Conservation (phyloP, 2,329 filamentous ascomycete genomes). For the Colletotrichum zoysiae region DNA sequence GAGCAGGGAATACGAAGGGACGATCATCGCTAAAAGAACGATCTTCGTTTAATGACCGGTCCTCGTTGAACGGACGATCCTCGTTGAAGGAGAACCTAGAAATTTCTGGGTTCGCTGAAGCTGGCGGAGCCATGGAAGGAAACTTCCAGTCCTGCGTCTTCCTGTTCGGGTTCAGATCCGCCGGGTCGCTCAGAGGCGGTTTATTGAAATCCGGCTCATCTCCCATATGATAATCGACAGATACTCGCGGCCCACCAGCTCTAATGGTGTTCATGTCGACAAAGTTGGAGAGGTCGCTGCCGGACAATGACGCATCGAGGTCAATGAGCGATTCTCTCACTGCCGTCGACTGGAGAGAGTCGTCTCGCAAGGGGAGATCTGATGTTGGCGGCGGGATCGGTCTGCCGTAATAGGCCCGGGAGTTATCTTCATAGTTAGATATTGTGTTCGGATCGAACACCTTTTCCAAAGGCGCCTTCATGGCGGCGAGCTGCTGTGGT, state of each 20-base stretch:
- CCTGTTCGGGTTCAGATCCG: slow-evolving; percentile 64
- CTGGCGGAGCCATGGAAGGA: slow-evolving; percentile 64
- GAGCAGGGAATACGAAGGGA: slow-evolving; percentile 6
- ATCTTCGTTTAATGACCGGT: slow-evolving; percentile 52
- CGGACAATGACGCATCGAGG: slow-evolving; percentile 70
- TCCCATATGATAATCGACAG: slow-evolving; percentile 58
- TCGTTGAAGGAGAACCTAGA: slow-evolving; percentile 62
- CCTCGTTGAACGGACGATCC: slow-evolving; percentile 51
- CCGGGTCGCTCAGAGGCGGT: slow-evolving; percentile 69
- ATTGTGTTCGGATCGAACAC: slow-evolving; percentile 76
- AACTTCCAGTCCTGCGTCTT: slow-evolving; percentile 71
- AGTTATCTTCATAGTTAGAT: slow-evolving; percentile 74
- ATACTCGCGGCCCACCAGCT: slow-evolving; percentile 59
- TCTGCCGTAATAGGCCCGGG: slow-evolving; percentile 69
- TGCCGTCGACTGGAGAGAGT: slow-evolving; percentile 61
- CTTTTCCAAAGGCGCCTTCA: slow-evolving; percentile 72
- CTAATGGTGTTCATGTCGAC: slow-evolving; percentile 72
- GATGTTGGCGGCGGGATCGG: slow-evolving; percentile 59
- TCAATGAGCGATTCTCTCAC: slow-evolving; percentile 76
- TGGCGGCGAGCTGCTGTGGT: slow-evolving; percentile 68
- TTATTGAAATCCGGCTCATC: slow-evolving; percentile 54
- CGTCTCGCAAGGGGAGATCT: slow-evolving; percentile 70
- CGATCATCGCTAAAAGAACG: slow-evolving; percentile 52
- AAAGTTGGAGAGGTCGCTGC: slow-evolving; percentile 68
- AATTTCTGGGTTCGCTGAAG: slow-evolving; percentile 65